These are phyloP conservation scores for Tulasnella sp. DNA, from an alignment of 768 basidiomycete species.

Conservation along the genomic window DNA sequence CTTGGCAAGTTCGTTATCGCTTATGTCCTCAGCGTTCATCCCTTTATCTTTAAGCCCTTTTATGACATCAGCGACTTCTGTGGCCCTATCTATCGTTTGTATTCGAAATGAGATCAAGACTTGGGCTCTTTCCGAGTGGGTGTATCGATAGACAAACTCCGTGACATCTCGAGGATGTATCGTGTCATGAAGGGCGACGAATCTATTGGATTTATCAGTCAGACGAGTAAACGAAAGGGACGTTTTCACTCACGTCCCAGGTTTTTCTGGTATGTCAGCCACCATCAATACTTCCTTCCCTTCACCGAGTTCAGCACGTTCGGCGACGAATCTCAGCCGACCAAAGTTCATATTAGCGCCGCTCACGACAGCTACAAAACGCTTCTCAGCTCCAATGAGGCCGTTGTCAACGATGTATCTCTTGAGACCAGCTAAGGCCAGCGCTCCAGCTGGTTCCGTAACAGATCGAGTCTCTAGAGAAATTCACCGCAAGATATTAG, in stretches of 20 bases:
- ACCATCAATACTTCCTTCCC: conserved; percentile 85
- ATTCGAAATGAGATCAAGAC: conserved; percentile 81
- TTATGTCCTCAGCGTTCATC: conserved; percentile 82
- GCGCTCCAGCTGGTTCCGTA: conserved; percentile 91
- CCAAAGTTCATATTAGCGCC: conserved; percentile 99
- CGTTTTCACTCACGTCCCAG: conserved; percentile 72
- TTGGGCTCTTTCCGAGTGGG: conserved; percentile 53
- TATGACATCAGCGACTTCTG: conserved; percentile 55
- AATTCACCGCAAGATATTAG: background rate
- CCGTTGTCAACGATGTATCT: conserved; percentile 69
- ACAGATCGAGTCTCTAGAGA: conserved; percentile 79
- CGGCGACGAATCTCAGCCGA: conserved; percentile 91
- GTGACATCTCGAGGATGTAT: conserved; percentile 89
- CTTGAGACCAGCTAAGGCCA: conserved; percentile 85
- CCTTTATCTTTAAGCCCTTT: conserved; percentile 45
- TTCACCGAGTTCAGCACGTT: conserved; percentile 95
- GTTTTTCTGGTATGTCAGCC: conserved; percentile 85
- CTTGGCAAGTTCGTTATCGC: conserved; percentile 91
- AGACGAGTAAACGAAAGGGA: background rate
- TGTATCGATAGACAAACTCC: conserved; percentile 91
- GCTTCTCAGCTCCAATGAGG: conserved; percentile 69
- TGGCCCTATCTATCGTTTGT: conserved; percentile 34
- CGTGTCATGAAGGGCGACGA: conserved; percentile 69
- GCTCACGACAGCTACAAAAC: conserved; percentile 82
- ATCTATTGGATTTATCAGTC: conserved; percentile 38